Percentiles rank a stretch among this genome's conserved stretches.
These are phyloP conservation scores for Xylaria bambusicola DNA, from an alignment of 495 filamentous ascomycete genomes.

Conservation along the genomic window DNA sequence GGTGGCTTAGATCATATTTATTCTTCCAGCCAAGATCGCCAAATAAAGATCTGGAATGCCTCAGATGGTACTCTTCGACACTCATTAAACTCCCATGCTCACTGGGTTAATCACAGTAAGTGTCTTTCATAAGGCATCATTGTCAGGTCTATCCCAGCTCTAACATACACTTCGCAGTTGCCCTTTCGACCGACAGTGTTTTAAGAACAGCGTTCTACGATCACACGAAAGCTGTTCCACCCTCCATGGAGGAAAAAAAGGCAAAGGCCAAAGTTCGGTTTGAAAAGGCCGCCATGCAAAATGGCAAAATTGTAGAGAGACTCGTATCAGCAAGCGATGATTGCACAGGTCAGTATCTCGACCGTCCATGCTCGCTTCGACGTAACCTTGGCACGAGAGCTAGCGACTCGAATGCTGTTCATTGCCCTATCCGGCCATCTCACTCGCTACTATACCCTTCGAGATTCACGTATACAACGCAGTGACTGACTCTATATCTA, in stretches of 20 bases:
- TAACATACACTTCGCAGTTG: constrained; percentile 50
- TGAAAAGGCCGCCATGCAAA: constrained; percentile 78
- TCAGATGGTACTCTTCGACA: constrained; percentile 75
- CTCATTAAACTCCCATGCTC: constrained; percentile 78
- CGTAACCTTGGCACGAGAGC: background rate
- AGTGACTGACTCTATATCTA: background rate
- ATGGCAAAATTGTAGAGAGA: constrained; percentile 78
- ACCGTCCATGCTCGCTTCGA: background rate
- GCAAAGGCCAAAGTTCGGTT: constrained; percentile 82
- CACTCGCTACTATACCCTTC: background rate
- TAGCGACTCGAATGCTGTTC: background rate
- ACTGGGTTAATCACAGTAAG: constrained; percentile 83
- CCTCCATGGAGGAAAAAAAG: constrained; percentile 67
- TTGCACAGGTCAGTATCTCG: constrained; percentile 57
- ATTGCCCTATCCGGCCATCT: too few relatives aligned
- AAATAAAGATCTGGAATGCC: constrained; percentile 88
- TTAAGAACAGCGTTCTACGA: constrained; percentile 86
- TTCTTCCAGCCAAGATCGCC: constrained; percentile 88
- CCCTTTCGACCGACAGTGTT: constrained; percentile 90
- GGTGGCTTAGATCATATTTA: constrained; percentile 87
- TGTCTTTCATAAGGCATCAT: background rate
- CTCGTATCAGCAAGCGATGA: constrained; percentile 92
- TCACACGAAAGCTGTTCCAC: constrained; percentile 68
- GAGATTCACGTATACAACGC: background rate
- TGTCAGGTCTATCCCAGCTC: background rate